Evolutionary conservation across 768 basidiomycete genomes (phyloP).

Genomic region (Xerocomellus amylosporus): DNA sequence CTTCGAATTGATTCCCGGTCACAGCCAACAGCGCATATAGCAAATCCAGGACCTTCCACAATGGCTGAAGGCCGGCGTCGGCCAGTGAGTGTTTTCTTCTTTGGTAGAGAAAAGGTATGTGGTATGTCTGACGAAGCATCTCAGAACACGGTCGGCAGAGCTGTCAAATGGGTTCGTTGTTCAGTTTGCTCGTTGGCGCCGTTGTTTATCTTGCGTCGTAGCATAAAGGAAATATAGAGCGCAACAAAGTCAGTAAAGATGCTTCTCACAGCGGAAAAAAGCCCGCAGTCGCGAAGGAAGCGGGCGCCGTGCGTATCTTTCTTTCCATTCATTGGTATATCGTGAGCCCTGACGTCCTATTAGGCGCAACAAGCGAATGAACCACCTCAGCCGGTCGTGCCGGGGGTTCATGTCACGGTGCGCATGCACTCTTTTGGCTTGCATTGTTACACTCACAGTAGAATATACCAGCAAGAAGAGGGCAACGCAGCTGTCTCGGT

Average conservation of each 20-base stretch:
- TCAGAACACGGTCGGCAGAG: neutral
- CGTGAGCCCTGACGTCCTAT: neutral
- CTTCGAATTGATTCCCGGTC: no score
- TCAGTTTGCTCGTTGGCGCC: neutral
- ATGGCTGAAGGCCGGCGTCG: neutral
- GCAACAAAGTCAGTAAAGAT: no score
- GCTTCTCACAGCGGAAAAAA: neutral
- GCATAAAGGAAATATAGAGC: no score
- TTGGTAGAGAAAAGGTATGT: no score
- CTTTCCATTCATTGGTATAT: neutral
- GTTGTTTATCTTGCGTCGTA: neutral
- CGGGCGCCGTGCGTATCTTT: neutral
- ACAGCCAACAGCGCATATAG: no score
- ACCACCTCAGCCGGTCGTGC: neutral
- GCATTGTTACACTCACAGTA: neutral
- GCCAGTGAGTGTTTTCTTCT: neutral
- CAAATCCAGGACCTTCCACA: neutral
- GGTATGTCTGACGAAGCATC: neutral
- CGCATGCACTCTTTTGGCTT: neutral
- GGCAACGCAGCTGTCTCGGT: neutral
- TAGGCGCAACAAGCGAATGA: neutral
- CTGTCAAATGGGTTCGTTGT: neutral
- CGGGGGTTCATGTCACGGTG: neutral
- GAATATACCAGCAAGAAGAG: neutral
- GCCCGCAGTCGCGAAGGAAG: neutral